Evolutionary conservation across 257 asterid species (phyloP).

Genomic region (Solanum chilense): DNA sequence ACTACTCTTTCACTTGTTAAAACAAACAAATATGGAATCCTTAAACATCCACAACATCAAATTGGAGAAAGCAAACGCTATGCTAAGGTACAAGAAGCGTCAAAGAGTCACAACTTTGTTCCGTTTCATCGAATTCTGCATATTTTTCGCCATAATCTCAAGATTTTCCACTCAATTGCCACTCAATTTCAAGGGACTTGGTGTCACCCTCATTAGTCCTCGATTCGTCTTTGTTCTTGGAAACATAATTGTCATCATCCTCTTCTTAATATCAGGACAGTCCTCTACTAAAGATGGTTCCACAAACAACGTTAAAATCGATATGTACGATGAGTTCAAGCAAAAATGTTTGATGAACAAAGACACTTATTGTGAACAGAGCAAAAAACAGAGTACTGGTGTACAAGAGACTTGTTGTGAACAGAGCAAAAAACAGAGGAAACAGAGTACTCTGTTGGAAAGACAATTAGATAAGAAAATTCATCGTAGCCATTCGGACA

Average conservation of each 20-base stretch:
- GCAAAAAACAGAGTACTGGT: neutral
- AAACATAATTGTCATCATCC: conserved; percentile 47
- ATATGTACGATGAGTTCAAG: conserved; percentile 44
- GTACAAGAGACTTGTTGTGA: neutral
- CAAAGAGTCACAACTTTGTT: conserved; percentile 19
- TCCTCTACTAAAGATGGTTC: conserved; percentile 10
- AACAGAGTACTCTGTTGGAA: neutral
- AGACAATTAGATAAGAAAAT: conserved; percentile 6
- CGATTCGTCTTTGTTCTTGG: conserved; percentile 57
- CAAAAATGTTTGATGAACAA: conserved; percentile 21
- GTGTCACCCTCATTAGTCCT: conserved; percentile 35
- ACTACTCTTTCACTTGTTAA: neutral
- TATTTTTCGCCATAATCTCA: conserved; percentile 23
- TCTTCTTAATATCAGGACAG: conserved; percentile 42
- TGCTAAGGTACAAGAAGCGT: conserved; percentile 2
- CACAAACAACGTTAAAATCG: conserved; percentile 1
- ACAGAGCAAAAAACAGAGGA: conserved; percentile 1
- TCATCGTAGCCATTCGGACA: conserved; percentile 37
- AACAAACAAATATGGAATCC: conserved; percentile 11
- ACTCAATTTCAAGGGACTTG: conserved; percentile 24
- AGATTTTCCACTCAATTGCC: conserved; percentile 27
- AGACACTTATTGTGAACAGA: neutral
- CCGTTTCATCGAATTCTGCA: conserved; percentile 19
- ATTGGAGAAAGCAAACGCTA: conserved; percentile 29
- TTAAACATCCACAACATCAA: conserved; percentile 17